phyloP scores from a whole-genome alignment of 192 early-diverging fungal species.

The Rhizoclosmatium globosum region DNA sequence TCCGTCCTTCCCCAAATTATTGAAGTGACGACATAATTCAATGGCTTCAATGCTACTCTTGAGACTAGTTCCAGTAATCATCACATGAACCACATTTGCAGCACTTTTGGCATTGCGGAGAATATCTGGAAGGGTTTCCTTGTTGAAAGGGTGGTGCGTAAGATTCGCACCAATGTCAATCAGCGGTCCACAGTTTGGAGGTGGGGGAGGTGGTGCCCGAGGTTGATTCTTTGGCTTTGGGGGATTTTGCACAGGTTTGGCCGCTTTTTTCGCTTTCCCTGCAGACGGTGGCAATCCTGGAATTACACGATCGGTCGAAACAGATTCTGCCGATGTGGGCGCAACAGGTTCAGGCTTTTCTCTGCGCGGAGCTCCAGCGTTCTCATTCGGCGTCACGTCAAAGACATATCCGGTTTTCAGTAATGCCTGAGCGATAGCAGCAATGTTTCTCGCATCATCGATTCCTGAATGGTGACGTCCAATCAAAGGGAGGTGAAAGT shows the following conservation, averaged over 20 bases:
- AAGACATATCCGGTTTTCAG: conserved; percentile 34
- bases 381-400: not conserved
- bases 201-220: conserved; percentile 25
- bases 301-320: not conserved
- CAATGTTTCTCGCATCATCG: conserved; percentile 80
- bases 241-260: not conserved
- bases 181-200: conserved; percentile 27
- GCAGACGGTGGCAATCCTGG: not conserved
- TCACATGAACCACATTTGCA: conserved; percentile 37
- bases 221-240: conserved; percentile 16
- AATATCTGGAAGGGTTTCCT: conserved; percentile 10
- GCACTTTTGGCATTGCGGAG: conserved; percentile 16
- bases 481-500: conserved; percentile 60
- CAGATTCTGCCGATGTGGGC: not conserved
- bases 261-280: not conserved
- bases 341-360: not conserved
- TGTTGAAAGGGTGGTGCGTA: conserved; percentile 19
- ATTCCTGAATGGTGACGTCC: conserved; percentile 80
- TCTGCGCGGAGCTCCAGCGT: not conserved
- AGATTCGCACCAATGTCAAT: conserved; percentile 54
- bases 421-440: conserved; percentile 62
- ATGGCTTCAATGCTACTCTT: conserved; percentile 32
- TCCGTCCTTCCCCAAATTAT: not conserved
- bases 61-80: conserved; percentile 46
- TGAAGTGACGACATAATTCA: conserved; percentile 25